Conservation (phyloP, 331 rosid species). For the Cydonia oblonga region DNA sequence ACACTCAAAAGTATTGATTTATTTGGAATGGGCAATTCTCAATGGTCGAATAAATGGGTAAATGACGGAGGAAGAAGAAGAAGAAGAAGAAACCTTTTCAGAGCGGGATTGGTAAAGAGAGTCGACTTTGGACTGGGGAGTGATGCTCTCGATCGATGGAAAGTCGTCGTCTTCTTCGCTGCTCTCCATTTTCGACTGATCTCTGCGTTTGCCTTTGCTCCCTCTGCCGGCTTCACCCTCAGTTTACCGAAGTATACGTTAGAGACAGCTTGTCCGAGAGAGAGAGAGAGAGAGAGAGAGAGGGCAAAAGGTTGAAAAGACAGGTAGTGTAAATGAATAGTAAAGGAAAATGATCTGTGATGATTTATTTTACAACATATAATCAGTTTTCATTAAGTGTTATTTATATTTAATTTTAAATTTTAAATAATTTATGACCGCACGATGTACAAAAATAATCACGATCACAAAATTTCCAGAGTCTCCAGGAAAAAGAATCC, state of each 20-base stretch:
- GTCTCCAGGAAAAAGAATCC: no score
- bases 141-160: conserved; percentile 76
- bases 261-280: not conserved
- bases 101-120: conserved; percentile 85
- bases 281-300: not conserved
- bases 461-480: no score
- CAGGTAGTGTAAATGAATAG: no score
- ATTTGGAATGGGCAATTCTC: not conserved
- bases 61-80: not conserved
- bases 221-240: not conserved
- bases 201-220: not conserved
- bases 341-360: no score
- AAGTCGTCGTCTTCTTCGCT: conserved; percentile 98
- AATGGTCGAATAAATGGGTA: not conserved
- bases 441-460: no score
- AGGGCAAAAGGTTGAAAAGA: not conserved
- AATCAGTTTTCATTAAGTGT: no score
- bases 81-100: conserved; percentile 58
- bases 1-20: not conserved
- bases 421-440: no score
- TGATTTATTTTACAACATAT: no score
- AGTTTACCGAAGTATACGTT: not conserved
- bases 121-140: conserved; percentile 79
- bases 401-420: no score
- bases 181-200: conserved; percentile 56